Conservation (phyloP, 768 basidiomycete genomes). For the Suillus brevipes region DNA sequence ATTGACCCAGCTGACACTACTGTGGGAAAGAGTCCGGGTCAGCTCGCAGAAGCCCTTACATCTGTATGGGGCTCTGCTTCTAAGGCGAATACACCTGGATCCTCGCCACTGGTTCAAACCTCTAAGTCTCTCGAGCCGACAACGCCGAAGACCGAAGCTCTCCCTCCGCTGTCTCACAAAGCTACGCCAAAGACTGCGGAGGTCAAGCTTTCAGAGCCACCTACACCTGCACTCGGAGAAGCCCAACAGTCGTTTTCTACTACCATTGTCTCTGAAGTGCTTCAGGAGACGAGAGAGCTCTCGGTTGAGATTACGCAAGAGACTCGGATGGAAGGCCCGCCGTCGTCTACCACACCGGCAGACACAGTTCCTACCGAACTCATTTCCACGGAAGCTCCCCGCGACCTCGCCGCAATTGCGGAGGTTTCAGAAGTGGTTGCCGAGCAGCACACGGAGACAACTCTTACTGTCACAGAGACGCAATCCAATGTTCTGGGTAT, state of each 20-base stretch:
- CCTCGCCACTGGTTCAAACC: constrained; percentile 26
- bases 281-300: constrained; percentile 9
- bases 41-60: constrained; percentile 43
- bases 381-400: constrained; percentile 10
- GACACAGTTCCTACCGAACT: constrained; percentile 28
- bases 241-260: constrained; percentile 4
- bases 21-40: constrained; percentile 39
- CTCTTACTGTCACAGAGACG: constrained; percentile 8
- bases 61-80: constrained; percentile 49
- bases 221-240: constrained; percentile 18
- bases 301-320: constrained; percentile 17
- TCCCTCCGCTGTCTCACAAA: constrained; percentile 10
- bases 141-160: constrained; percentile 21
- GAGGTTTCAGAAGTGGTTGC: constrained; percentile 9
- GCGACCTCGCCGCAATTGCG: neutral
- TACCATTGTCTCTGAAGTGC: constrained; percentile 1
- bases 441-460: constrained; percentile 13
- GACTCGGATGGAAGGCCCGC: neutral
- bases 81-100: constrained; percentile 28
- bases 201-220: constrained; percentile 5
- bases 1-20: constrained; percentile 38
- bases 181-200: constrained; percentile 11
- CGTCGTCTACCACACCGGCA: constrained; percentile 25
- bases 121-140: constrained; percentile 25
- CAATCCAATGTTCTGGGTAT: constrained; percentile 5